A percentile compares a stretch with the other conserved stretches of the same genome.
Evolutionary conservation across 1,284 basidiomycete species (phyloP).

Genomic region (Microbotryum intermedium): DNA sequence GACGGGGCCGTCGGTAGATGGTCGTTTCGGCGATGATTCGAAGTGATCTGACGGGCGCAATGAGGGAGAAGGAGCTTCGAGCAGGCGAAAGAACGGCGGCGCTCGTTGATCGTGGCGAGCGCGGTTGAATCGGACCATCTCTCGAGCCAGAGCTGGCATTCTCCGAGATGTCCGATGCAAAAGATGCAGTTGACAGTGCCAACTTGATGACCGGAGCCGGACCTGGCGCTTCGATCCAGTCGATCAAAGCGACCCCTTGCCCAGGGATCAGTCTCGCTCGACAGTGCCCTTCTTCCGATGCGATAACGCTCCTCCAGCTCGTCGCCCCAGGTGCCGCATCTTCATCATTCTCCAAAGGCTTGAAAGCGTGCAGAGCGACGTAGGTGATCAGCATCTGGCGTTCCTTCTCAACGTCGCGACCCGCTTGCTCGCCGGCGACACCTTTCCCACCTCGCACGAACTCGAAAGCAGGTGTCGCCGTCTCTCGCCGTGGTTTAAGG

Average conservation of each 20-base stretch:
- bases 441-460: conserved; percentile 5
- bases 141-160: too few relatives aligned
- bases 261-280: neutral
- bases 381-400: neutral
- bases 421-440: conserved; percentile 1
- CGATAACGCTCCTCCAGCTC: neutral
- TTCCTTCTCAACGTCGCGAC: neutral
- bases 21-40: conserved; percentile 2
- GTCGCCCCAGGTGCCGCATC: neutral
- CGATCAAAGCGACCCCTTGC: neutral
- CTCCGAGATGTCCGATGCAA: too few relatives aligned
- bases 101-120: too few relatives aligned
- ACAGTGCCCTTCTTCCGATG: neutral
- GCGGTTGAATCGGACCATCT: neutral
- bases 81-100: neutral
- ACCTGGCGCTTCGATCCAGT: neutral
- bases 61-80: neutral
- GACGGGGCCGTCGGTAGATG: conserved; percentile 2
- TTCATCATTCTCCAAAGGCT: neutral
- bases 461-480: neutral
- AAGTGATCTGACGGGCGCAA: neutral
- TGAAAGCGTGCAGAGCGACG: neutral
- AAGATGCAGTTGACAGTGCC: too few relatives aligned
- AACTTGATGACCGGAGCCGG: too few relatives aligned
- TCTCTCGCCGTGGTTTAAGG: neutral